Evolutionary conservation across 2,329 filamentous ascomycete genomes (phyloP).

Genomic region (Colletotrichum agaves): DNA sequence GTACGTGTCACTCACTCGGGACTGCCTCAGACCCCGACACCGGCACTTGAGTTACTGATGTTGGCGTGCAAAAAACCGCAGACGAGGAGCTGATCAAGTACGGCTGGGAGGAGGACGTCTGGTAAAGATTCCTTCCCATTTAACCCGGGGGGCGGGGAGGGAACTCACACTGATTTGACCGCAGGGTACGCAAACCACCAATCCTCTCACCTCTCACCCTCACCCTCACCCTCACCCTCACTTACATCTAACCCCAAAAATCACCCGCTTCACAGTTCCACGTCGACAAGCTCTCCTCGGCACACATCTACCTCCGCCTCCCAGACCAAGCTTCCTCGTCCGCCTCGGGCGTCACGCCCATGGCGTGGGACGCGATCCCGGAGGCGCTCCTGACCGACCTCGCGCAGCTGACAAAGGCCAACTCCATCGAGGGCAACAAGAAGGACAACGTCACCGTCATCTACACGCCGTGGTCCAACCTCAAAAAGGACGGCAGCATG

Average conservation of each 20-base stretch:
- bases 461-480: slow-evolving; percentile 97
- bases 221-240: slow-evolving; percentile 17
- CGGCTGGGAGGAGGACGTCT: slow-evolving; percentile 95
- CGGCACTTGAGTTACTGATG: neutral
- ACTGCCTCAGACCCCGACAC: neutral
- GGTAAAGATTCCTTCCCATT: slow-evolving; percentile 62
- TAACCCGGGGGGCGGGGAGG: no score
- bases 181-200: slow-evolving; percentile 42
- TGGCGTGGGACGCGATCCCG: slow-evolving; percentile 81
- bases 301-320: slow-evolving; percentile 94
- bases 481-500: slow-evolving; percentile 97
- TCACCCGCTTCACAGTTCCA: slow-evolving; percentile 79
- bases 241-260: neutral
- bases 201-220: neutral
- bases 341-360: neutral
- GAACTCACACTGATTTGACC: neutral
- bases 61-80: slow-evolving; percentile 52
- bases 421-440: slow-evolving; percentile 99
- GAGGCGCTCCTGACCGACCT: slow-evolving; percentile 82
- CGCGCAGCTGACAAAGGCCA: slow-evolving; percentile 97
- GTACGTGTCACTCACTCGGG: slow-evolving; percentile 67
- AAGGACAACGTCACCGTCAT: slow-evolving; percentile 97
- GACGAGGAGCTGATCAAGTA: slow-evolving; percentile 97
- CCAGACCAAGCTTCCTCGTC: slow-evolving; percentile 64
- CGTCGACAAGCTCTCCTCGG: slow-evolving; percentile 95